phyloP scores from a whole-genome alignment of 306 rosid species.

The Gillenia trifoliata region DNA sequence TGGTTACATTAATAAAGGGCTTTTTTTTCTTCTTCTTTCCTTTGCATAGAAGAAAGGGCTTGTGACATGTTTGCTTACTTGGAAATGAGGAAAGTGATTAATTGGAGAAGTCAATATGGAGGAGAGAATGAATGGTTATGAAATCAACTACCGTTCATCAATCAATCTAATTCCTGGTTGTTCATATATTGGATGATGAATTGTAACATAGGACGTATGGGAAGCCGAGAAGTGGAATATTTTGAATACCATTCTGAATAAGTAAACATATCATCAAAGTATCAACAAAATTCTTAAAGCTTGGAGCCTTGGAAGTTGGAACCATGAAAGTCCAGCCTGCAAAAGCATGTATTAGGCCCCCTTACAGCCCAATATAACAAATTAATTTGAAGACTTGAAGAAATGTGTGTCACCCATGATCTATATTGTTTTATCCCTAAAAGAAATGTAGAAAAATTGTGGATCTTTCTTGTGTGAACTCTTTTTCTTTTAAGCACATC shows the following conservation, averaged over 20 bases:
- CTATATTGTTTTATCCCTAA: constrained; percentile 7
- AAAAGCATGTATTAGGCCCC: background rate
- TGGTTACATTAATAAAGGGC: background rate
- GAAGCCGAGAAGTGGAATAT: background rate
- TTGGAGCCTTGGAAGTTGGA: background rate
- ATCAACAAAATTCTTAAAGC: background rate
- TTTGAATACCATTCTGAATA: background rate
- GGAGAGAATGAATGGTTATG: background rate
- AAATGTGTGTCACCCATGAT: background rate
- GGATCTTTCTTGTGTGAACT: constrained; percentile 37
- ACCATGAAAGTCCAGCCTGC: background rate
- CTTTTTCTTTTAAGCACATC: constrained; percentile 35
- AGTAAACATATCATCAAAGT: background rate
- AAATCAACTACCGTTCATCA: background rate
- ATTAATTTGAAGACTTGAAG: background rate
- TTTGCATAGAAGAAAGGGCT: background rate
- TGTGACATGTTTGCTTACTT: background rate
- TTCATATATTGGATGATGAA: background rate
- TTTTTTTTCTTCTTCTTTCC: background rate
- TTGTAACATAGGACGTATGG: background rate
- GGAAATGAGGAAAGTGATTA: background rate
- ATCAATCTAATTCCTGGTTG: background rate
- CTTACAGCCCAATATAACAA: background rate
- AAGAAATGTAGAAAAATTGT: constrained; percentile 17
- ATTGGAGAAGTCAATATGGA: background rate